These are phyloP conservation scores for Blastobotrys attinorum DNA, from an alignment of 805 yeast genomes.

Conservation along the genomic window DNA sequence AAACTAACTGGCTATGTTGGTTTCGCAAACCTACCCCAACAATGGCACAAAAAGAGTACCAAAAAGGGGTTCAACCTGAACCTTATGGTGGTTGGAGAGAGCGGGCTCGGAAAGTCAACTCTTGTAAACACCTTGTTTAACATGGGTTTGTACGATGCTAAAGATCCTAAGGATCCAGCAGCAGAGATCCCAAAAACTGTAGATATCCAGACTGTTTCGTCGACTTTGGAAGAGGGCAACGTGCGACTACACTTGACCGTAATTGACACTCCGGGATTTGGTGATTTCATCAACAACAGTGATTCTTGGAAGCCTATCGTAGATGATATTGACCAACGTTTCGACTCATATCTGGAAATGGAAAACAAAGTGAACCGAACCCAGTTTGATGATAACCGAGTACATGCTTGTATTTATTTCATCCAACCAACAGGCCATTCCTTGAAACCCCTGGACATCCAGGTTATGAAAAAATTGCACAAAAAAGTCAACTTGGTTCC, in stretches of 20 bases:
- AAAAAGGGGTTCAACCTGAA: constrained; percentile 86
- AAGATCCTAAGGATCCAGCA: constrained; percentile 34
- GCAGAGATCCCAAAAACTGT: constrained; percentile 42
- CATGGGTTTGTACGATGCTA: constrained; percentile 45
- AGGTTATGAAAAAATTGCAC: constrained; percentile 79
- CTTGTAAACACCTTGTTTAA: constrained; percentile 70
- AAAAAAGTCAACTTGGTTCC: constrained; percentile 92
- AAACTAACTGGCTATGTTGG: constrained; percentile 92
- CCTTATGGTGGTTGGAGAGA: constrained; percentile 74
- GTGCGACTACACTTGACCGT: constrained; percentile 79
- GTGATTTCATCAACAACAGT: constrained; percentile 75
- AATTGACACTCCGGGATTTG: constrained; percentile 90
- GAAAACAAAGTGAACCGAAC: constrained; percentile 79
- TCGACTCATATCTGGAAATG: constrained; percentile 79
- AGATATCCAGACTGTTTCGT: constrained; percentile 49
- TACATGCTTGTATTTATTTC: constrained; percentile 89
- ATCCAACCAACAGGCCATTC: constrained; percentile 97
- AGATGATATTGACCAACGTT: constrained; percentile 79
- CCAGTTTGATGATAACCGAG: constrained; percentile 65
- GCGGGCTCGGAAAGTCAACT: constrained; percentile 62
- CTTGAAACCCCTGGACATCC: constrained; percentile 79
- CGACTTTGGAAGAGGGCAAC: constrained; percentile 87
- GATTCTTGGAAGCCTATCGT: constrained; percentile 86
- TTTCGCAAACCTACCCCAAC: constrained; percentile 94
- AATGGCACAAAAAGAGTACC: constrained; percentile 93